Percentiles rank a stretch among this genome's conserved stretches.
Evolutionary conservation across 2,329 filamentous ascomycete species (phyloP).

Genomic region (Fragosphaeria purpurea): DNA sequence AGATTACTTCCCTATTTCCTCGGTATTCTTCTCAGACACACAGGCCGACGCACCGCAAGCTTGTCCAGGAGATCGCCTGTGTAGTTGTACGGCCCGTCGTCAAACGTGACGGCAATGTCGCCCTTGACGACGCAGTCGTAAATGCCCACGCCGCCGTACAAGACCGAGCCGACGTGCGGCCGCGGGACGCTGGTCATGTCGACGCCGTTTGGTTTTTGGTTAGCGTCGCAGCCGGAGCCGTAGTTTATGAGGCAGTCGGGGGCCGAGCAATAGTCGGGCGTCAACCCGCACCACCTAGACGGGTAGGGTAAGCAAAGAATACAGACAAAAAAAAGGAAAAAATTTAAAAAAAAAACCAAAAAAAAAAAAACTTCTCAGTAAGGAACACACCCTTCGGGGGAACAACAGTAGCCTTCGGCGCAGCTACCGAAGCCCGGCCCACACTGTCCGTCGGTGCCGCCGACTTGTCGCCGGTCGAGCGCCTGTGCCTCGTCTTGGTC

Average conservation of each 20-base stretch:
- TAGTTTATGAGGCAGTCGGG: constrained; percentile 53
- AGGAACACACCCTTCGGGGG: constrained; percentile 19
- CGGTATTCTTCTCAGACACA: no score
- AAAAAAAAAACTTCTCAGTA: neutral
- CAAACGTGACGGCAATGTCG: constrained; percentile 56
- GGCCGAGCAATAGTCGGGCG: constrained; percentile 45
- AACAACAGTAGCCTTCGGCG: constrained; percentile 23
- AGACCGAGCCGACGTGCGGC: constrained; percentile 40
- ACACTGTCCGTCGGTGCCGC: constrained; percentile 17
- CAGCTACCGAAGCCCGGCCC: constrained; percentile 21
- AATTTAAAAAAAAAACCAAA: neutral
- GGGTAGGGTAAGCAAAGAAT: no score
- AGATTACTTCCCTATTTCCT: neutral
- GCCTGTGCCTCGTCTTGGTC: neutral
- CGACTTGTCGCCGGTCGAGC: constrained; percentile 13
- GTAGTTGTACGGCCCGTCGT: constrained; percentile 55
- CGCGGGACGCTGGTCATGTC: constrained; percentile 45
- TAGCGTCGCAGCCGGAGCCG: constrained; percentile 52
- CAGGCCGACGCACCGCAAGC: constrained; percentile 27
- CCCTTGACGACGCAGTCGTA: constrained; percentile 46
- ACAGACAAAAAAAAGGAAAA: no score
- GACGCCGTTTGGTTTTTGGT: constrained; percentile 40
- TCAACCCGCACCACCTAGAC: constrained; percentile 37
- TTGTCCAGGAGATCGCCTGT: constrained; percentile 53
- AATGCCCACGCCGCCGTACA: constrained; percentile 47